Conservation (phyloP, 2,329 filamentous ascomycete species). For the Epichloe brachyelytri region DNA sequence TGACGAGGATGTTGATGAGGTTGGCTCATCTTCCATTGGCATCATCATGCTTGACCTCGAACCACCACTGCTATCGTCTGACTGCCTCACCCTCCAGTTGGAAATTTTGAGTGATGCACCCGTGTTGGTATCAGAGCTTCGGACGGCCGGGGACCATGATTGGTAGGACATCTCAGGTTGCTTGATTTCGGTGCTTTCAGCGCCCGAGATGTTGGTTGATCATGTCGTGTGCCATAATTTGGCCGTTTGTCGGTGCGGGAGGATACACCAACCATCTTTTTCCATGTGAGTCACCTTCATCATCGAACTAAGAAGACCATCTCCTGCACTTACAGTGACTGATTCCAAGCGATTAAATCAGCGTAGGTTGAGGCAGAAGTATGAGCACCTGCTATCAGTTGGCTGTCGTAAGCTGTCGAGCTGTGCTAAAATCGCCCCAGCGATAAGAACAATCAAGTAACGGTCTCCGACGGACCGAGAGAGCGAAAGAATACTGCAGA, state of each 20-base stretch:
- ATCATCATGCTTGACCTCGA: neutral
- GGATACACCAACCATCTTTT: neutral
- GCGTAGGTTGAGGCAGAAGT: too few relatives aligned
- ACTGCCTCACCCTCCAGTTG: slow-evolving; percentile 4
- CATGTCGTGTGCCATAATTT: neutral
- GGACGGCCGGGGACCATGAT: neutral
- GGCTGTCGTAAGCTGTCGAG: too few relatives aligned
- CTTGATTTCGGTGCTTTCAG: neutral
- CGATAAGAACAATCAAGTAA: too few relatives aligned
- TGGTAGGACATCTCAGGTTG: neutral
- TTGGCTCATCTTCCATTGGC: neutral
- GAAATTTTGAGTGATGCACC: slow-evolving; percentile 2
- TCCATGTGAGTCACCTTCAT: neutral
- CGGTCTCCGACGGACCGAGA: too few relatives aligned
- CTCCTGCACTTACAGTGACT: too few relatives aligned
- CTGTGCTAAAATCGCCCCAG: too few relatives aligned
- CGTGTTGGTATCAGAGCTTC: neutral
- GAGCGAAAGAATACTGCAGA: too few relatives aligned
- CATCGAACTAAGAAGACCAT: too few relatives aligned
- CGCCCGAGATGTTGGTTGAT: neutral
- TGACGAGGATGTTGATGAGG: neutral
- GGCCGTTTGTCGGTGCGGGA: neutral
- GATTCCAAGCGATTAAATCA: too few relatives aligned
- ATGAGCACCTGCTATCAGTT: too few relatives aligned
- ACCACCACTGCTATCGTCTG: neutral